A percentile compares a stretch with the other conserved stretches of the same genome.
Evolutionary conservation across 1,139 yeast genomes (phyloP).

Genomic region (Suhomyces atakaporum): DNA sequence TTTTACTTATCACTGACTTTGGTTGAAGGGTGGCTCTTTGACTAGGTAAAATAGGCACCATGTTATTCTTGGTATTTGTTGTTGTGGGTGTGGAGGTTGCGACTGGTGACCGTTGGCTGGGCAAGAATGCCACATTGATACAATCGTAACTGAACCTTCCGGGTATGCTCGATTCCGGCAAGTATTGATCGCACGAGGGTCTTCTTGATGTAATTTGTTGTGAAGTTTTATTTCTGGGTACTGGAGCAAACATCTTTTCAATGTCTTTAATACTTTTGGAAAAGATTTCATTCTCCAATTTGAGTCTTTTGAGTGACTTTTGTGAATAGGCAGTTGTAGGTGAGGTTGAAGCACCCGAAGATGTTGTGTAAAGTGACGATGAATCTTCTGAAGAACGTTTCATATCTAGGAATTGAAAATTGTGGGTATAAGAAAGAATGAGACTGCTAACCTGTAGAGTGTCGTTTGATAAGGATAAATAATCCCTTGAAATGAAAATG

Average conservation of each 20-base stretch:
- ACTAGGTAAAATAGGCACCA: slow-evolving; percentile 14
- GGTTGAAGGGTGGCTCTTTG: slow-evolving; percentile 10
- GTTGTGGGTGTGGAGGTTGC: background rate
- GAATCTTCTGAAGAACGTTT: slow-evolving; percentile 13
- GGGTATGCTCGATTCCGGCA: slow-evolving; percentile 6
- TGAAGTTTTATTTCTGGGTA: slow-evolving; percentile 3
- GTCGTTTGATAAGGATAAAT: background rate
- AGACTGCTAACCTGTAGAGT: slow-evolving; percentile 8
- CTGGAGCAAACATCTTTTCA: slow-evolving; percentile 26
- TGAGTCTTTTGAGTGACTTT: slow-evolving; percentile 27
- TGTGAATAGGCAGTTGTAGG: slow-evolving; percentile 13
- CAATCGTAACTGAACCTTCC: slow-evolving; percentile 27
- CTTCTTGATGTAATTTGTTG: slow-evolving; percentile 12
- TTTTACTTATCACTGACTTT: slow-evolving; percentile 4
- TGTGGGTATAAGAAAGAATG: background rate
- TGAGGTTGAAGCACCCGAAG: slow-evolving; percentile 8
- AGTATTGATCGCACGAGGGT: slow-evolving; percentile 11
- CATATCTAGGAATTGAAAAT: slow-evolving; percentile 2
- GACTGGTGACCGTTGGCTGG: slow-evolving; percentile 4
- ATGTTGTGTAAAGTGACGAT: slow-evolving; percentile 8
- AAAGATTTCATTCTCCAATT: slow-evolving; percentile 31
- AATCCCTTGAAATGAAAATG: background rate
- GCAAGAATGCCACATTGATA: slow-evolving; percentile 26
- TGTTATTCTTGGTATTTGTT: background rate
- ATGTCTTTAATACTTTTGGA: slow-evolving; percentile 33